phyloP scores from a whole-genome alignment of 106 monocot species.

The Dioscorea alata region DNA sequence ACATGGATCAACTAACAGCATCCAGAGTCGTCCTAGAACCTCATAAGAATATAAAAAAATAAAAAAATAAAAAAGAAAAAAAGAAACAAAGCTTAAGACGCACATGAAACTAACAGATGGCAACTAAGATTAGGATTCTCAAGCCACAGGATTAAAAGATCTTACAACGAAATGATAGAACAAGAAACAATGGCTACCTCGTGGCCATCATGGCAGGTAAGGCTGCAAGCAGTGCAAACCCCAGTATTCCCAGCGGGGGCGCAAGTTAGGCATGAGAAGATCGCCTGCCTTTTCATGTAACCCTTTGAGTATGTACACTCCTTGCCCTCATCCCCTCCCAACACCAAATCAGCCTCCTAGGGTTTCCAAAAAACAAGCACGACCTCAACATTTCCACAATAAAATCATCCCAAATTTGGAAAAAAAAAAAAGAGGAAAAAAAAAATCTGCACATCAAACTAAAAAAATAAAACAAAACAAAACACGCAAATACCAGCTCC shows the following conservation, averaged over 20 bases:
- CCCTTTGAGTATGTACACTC: conserved; percentile 85
- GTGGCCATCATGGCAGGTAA: conserved; percentile 91
- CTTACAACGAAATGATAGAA: background rate
- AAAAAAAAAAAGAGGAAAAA: background rate
- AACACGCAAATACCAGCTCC: conserved; percentile 54
- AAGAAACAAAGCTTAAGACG: too few species aligned
- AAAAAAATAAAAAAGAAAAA: too few species aligned
- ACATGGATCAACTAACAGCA: too few species aligned
- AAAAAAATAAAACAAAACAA: background rate
- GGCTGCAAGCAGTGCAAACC: conserved; percentile 93
- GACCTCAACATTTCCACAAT: background rate
- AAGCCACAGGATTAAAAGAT: background rate
- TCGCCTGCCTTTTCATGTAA: conserved; percentile 92
- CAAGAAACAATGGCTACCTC: conserved; percentile 40
- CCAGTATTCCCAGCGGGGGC: conserved; percentile 75
- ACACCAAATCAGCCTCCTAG: conserved; percentile 93
- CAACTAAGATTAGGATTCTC: too few species aligned
- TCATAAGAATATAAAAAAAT: too few species aligned
- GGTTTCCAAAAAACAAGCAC: conserved; percentile 18
- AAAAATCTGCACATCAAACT: background rate
- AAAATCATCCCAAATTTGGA: too few species aligned
- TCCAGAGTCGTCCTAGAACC: too few species aligned
- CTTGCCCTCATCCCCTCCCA: conserved; percentile 95
- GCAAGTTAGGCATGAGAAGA: conserved; percentile 96
- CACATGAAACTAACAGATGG: too few species aligned